Percentiles rank a stretch among this genome's conserved stretches.
Evolutionary conservation across 768 basidiomycete species (phyloP).

Genomic region (Gloeopeniophorella convolvens): DNA sequence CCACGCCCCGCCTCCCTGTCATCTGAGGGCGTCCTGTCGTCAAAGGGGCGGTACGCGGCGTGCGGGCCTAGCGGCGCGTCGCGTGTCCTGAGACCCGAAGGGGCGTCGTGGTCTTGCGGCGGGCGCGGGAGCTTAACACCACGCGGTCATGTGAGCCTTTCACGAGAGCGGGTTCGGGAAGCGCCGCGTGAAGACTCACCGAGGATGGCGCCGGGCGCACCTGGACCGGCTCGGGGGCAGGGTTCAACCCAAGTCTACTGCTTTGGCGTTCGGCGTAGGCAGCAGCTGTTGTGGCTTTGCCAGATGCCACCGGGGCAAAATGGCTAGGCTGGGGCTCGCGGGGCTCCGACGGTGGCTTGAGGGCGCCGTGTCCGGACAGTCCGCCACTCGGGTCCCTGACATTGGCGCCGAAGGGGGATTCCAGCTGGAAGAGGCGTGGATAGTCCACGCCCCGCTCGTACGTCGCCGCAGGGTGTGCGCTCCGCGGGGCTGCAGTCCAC

Average conservation of each 20-base stretch:
- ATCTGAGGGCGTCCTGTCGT: slow-evolving; percentile 4
- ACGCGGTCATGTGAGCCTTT: slow-evolving; percentile 3
- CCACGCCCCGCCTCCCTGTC: slow-evolving; percentile 5
- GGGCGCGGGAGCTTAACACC: slow-evolving; percentile 3
- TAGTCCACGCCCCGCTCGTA: slow-evolving; percentile 13
- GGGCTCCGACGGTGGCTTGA: too few relatives aligned
- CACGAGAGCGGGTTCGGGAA: not conserved
- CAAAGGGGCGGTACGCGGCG: slow-evolving; percentile 2
- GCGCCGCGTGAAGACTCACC: not conserved
- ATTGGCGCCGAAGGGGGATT: not conserved
- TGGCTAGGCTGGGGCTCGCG: too few relatives aligned
- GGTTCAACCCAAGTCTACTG: slow-evolving; percentile 1
- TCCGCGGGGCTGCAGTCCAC: slow-evolving; percentile 17
- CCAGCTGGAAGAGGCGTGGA: slow-evolving; percentile 14
- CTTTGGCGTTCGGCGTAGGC: slow-evolving; percentile 4
- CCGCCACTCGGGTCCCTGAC: slow-evolving; percentile 1
- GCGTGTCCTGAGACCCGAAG: not conserved
- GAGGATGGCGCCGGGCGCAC: too few relatives aligned
- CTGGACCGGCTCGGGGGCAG: slow-evolving; percentile 2
- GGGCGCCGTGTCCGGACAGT: too few relatives aligned
- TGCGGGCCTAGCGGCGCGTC: not conserved
- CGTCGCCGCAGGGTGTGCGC: slow-evolving; percentile 13
- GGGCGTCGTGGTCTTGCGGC: not conserved
- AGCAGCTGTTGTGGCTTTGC: not conserved
- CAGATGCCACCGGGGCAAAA: not conserved